Evolutionary conservation across 306 rosid species (phyloP), one percentile per base, ranked within the genome.

Genomic region (Quercus parvula): DNA sequence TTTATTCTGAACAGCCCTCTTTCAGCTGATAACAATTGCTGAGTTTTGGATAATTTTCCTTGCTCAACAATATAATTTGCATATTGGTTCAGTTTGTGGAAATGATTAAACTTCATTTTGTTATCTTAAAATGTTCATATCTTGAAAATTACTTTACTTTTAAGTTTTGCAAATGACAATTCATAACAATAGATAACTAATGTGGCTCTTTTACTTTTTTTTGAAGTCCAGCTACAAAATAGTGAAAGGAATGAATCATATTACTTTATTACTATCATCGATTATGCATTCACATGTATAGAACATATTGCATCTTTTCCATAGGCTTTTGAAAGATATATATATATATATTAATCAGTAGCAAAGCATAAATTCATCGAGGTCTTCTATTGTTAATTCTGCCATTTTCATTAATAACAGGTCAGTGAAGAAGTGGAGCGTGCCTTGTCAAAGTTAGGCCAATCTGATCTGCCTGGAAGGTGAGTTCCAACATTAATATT

Each of bases 351-450:
- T 1, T 46, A 46, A 46, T 12, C 6, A 46, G 52, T 9, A 46
- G 12, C 52, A 12, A 46, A 46, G 52, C 52, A 2, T 24, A 59
- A 56, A 14, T 71, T 44, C 38, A 38, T 83, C 24, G 63, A 59
- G 35, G 70, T 79, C 73, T 61, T 24, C 30, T 79, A 19, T 54
- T 71, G 73, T 73, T 81, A 33, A 84, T 78, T 75, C 24, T 80
- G 77, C 72, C 33, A 81, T 67, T 81, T 56, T 82, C 73, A 54
- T 84, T 81, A 78, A 56, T 61, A 55, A 78, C 74, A 94, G 98
- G 97, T 94, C 68, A 91, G 94, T 74, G 95, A 94, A 88, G 98
- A 94, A 82, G 89, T 91, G 74, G 97, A 90, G 84, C 93, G 94
- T 51, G 97, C 94, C 75, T 85, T 94, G 84, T 78, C 85, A 11